These are phyloP conservation scores for Kodamaea kaohsiungensis DNA, from an alignment of 805 yeast genomes.

Conservation along the genomic window DNA sequence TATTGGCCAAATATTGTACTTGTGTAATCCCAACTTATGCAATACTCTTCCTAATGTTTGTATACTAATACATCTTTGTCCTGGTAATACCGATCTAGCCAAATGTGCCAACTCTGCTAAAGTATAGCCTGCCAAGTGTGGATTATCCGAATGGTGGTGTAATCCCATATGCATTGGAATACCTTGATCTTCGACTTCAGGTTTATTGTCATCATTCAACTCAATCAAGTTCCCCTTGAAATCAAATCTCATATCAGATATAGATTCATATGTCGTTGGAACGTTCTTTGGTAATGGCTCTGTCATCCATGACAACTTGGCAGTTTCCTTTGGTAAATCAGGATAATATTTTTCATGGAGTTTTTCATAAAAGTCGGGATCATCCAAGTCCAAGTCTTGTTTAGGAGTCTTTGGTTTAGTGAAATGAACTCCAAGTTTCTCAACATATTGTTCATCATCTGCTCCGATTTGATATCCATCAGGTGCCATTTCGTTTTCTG, in stretches of 20 bases:
- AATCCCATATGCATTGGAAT: conserved; percentile 66
- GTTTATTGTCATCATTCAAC: conserved; percentile 31
- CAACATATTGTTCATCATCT: conserved; percentile 43
- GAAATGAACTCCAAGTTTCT: conserved; percentile 59
- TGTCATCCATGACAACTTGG: conserved; percentile 90
- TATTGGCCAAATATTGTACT: conserved; percentile 54
- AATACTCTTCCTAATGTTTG: conserved; percentile 85
- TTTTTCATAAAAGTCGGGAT: conserved; percentile 75
- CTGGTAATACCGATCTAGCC: conserved; percentile 73
- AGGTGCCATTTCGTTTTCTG: conserved; percentile 40
- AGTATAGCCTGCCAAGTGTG: conserved; percentile 91
- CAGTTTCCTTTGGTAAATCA: conserved; percentile 79
- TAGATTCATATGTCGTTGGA: conserved; percentile 48
- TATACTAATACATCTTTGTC: conserved; percentile 85
- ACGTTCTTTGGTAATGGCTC: conserved; percentile 51
- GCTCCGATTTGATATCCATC: conserved; percentile 44
- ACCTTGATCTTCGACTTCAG: conserved; percentile 8
- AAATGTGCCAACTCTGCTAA: conserved; percentile 77
- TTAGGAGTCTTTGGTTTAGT: conserved; percentile 47
- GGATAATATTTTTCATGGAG: conserved; percentile 87
- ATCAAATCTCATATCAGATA: conserved; percentile 80
- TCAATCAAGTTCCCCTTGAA: conserved; percentile 77
- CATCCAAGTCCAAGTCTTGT: conserved; percentile 59
- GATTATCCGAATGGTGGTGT: conserved; percentile 89
- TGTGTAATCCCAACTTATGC: conserved; percentile 71